Conservation (phyloP, 2,329 filamentous ascomycete species). For the Diaporthe nobilis region DNA sequence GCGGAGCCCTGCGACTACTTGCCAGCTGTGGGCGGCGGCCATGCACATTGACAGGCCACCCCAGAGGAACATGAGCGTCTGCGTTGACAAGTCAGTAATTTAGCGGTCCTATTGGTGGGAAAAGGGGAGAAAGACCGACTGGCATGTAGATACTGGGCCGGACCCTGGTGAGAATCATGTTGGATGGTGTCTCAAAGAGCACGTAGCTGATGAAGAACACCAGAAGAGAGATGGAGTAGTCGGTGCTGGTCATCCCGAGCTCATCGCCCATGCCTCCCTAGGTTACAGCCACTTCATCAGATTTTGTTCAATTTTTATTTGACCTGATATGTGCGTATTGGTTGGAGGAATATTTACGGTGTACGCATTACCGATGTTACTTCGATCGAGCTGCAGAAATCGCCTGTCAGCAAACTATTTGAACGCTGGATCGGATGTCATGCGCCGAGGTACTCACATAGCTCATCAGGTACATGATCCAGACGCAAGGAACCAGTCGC, state of each 20-base stretch:
- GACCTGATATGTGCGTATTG: too few relatives aligned
- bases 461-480: constrained; percentile 57
- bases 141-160: constrained; percentile 56
- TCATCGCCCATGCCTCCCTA: constrained; percentile 55
- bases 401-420: not conserved
- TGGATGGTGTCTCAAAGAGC: constrained; percentile 60
- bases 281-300: not conserved
- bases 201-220: constrained; percentile 59
- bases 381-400: constrained; percentile 29
- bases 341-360: constrained; percentile 49
- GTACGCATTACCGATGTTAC: constrained; percentile 54
- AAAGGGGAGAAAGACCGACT: constrained; percentile 16
- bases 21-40: constrained; percentile 54
- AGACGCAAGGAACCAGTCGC: constrained; percentile 56
- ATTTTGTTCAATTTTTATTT: not conserved
- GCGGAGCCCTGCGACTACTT: constrained; percentile 46
- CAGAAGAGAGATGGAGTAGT: constrained; percentile 59
- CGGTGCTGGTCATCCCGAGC: constrained; percentile 55
- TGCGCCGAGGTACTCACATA: constrained; percentile 60
- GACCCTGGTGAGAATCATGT: constrained; percentile 59
- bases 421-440: not conserved
- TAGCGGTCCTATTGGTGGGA: accelerated
- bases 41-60: constrained; percentile 56
- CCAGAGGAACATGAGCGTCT: constrained; percentile 55
- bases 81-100: not conserved